Conservation (phyloP, 129 eudicot species). For the Logfia minima region DNA sequence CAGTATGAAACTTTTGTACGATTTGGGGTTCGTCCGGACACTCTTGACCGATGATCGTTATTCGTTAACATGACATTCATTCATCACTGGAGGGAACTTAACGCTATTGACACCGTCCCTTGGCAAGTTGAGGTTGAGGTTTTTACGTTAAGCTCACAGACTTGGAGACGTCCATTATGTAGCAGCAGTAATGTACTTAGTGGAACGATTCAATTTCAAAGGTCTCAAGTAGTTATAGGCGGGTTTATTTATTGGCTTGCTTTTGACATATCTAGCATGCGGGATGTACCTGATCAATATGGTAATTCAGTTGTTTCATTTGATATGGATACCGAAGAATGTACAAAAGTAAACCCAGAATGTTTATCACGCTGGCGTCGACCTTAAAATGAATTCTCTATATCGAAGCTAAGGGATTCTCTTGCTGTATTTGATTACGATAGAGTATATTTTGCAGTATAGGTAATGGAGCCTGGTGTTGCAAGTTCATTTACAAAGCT, state of each 20-base stretch:
- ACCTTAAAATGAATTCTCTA: not conserved
- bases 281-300: not conserved
- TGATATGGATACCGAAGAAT: not conserved
- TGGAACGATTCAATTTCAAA: not conserved
- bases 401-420: not conserved
- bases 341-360: not conserved
- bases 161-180: not conserved
- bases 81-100: no score
- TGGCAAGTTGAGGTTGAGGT: constrained; percentile 10
- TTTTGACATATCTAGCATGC: not conserved
- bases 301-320: not conserved
- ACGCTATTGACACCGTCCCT: not conserved
- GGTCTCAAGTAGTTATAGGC: not conserved
- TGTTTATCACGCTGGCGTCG: no score
- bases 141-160: not conserved
- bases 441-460: not conserved
- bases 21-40: constrained; percentile 6
- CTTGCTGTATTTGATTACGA: not conserved
- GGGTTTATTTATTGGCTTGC: not conserved
- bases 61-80: not conserved
- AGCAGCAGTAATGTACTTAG: not conserved
- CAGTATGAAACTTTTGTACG: not conserved
- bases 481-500: not conserved
- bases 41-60: not conserved
- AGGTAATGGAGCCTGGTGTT: not conserved